A percentile compares a stretch with the other conserved stretches of the same genome.
Evolutionary conservation across 768 basidiomycete genomes (phyloP).

Genomic region (Floccularia luteovirens): DNA sequence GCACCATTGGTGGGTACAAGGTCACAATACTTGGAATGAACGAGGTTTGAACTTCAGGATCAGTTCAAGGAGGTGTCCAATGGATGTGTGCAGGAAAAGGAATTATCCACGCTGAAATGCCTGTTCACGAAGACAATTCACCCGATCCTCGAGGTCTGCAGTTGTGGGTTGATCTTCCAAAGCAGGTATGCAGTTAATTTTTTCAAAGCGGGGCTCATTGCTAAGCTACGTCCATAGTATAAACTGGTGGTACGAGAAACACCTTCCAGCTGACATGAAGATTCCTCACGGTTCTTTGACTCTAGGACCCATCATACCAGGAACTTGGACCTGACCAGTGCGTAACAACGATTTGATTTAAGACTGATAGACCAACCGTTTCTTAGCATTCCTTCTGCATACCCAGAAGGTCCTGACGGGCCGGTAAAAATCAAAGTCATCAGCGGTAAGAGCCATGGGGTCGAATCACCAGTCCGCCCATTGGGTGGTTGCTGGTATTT

Average conservation of each 20-base stretch:
- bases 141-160: constrained; percentile 82
- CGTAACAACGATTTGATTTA: constrained; percentile 9
- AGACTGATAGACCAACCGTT: constrained; percentile 1
- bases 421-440: constrained; percentile 74
- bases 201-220: constrained; percentile 11
- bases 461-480: constrained; percentile 82
- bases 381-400: constrained; percentile 61
- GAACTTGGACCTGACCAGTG: constrained; percentile 64
- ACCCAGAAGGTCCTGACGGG: constrained; percentile 63
- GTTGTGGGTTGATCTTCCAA: constrained; percentile 80
- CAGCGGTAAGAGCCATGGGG: constrained; percentile 81
- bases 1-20: constrained; percentile 42
- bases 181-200: constrained; percentile 32
- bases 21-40: not conserved
- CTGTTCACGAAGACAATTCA: constrained; percentile 55
- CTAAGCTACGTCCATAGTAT: constrained; percentile 30
- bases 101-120: constrained; percentile 87
- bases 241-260: constrained; percentile 59
- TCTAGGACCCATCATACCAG: constrained; percentile 76
- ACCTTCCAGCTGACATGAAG: not conserved
- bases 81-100: constrained; percentile 90
- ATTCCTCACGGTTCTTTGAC: no score
- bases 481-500: constrained; percentile 94
- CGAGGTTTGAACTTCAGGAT: not conserved
- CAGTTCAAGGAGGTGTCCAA: constrained; percentile 78